Conservation (phyloP, 257 asterid species). For the Przewalskia tangutica region DNA sequence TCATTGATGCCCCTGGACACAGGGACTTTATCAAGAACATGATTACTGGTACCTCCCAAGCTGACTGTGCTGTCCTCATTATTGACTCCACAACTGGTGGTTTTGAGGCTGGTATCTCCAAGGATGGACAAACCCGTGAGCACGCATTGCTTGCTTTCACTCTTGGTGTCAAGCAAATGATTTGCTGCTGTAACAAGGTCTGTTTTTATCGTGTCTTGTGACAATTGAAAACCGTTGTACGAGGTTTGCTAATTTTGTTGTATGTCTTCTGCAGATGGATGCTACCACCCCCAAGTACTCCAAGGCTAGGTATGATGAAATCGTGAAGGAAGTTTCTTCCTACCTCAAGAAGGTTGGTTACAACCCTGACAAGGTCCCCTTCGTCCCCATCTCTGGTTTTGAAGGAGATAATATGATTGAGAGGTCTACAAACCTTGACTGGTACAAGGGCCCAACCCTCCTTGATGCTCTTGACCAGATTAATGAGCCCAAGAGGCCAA, state of each 20-base stretch:
- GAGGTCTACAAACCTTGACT: constrained; percentile 51
- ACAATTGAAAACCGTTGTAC: background rate
- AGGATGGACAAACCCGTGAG: constrained; percentile 90
- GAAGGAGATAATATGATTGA: constrained; percentile 61
- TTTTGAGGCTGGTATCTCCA: constrained; percentile 78
- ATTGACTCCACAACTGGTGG: constrained; percentile 89
- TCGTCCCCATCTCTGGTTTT: constrained; percentile 56
- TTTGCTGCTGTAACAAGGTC: constrained; percentile 83
- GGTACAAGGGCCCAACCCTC: constrained; percentile 65
- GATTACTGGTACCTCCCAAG: no score
- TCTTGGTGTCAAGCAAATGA: constrained; percentile 83
- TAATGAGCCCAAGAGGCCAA: constrained; percentile 32
- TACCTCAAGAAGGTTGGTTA: constrained; percentile 60
- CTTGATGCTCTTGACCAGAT: constrained; percentile 43
- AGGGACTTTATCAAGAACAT: no score
- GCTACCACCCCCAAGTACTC: constrained; percentile 63
- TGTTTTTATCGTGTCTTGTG: background rate
- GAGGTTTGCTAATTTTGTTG: background rate
- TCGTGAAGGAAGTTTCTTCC: constrained; percentile 55
- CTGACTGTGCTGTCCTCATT: constrained; percentile 57
- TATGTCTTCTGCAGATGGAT: constrained; percentile 33
- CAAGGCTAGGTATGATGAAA: constrained; percentile 51
- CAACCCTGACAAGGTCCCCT: constrained; percentile 58
- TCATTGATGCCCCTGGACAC: no score
- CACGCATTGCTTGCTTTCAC: constrained; percentile 78